Base-by-base conservation (phyloP, 75 land plant species). In the Picea glauca region DNA sequence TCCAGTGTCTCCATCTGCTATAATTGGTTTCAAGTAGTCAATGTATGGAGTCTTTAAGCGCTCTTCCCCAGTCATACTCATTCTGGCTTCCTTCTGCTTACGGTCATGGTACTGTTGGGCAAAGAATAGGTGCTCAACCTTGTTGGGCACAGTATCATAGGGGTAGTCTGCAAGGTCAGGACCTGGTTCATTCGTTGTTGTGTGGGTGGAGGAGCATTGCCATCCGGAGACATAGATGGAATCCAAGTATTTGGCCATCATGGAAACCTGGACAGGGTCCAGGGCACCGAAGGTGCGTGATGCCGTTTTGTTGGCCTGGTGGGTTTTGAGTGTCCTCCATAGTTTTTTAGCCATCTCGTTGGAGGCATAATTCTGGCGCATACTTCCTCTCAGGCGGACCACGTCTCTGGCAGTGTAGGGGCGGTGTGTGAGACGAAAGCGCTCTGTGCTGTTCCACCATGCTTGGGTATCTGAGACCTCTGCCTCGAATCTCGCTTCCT, bases 111-210 rank as follows among this genome's bases (percentile, higher is more conserved):
- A 95, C 75, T 84, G 93, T 67, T 93, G 98, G n/a, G 98, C 98
- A 23, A 91, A 85, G 86, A 88, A 95, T 32, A 95, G 90, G 62
- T 95, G 98, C 79, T 95, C 93, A 8, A 93, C 97, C 78, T 95
- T 95, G 91, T 93, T 93, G 58, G 98, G 98, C 32, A 95, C 98
- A 50, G 98, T 95, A 81, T 93, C 98, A 72, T 91, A 91, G 30
- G 98, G 98, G 85, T 95, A 95, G 79, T 95, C 98, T 35, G 98
- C 98, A 18, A 95, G 88, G 80, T 95, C 98, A 12, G 98, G 98
- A 46, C 98, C 98, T 14, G 96, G 96, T 77, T 95, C 98, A 78
- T 95, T 95, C 78, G 89, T 87, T 57, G 92, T 67, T 73, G 98
- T 85, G 84, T 90, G 92, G 32, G 98, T 95, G 56, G 98, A 95